Evolutionary conservation across 1,139 yeast genomes (phyloP).

Genomic region (Geotrichum carabidarum): DNA sequence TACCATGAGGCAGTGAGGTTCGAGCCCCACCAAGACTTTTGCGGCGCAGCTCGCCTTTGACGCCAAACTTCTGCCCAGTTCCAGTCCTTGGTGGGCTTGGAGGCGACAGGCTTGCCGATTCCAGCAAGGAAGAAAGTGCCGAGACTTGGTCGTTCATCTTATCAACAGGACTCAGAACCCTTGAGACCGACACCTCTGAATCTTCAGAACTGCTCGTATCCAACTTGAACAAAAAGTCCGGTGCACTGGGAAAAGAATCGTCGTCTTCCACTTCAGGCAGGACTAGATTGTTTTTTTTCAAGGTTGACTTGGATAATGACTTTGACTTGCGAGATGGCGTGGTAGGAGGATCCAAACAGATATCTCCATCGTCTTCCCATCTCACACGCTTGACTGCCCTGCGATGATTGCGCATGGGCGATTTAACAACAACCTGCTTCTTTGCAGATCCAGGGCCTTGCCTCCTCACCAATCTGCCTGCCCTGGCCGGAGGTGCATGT

Average conservation of each 20-base stretch:
- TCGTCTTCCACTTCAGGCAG: not conserved
- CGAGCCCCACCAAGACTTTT: conserved; percentile 7
- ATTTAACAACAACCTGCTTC: conserved; percentile 21
- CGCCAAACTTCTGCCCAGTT: conserved; percentile 22
- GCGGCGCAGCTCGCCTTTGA: conserved; percentile 24
- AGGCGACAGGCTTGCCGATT: not conserved
- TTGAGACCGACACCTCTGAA: not conserved
- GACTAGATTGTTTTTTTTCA: not conserved
- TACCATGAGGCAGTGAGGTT: too few species aligned
- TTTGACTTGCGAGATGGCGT: not conserved
- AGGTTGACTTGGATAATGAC: too few species aligned
- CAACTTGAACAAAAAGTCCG: not conserved
- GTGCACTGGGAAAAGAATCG: not conserved
- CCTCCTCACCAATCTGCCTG: not conserved
- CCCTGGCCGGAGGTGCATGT: not conserved
- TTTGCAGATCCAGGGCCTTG: not conserved
- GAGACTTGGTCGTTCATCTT: not conserved
- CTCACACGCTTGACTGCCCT: conserved; percentile 28
- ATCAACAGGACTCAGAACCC: not conserved
- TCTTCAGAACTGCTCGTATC: not conserved
- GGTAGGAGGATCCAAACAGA: conserved; percentile 4
- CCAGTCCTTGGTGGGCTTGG: not conserved
- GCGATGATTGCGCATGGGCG: conserved; percentile 23
- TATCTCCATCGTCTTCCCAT: conserved; percentile 28
- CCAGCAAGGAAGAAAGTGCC: not conserved